A percentile compares a stretch with the other conserved stretches of the same genome.
Evolutionary conservation across 2,329 filamentous ascomycete genomes (phyloP).

Genomic region (Penicillium sp.): DNA sequence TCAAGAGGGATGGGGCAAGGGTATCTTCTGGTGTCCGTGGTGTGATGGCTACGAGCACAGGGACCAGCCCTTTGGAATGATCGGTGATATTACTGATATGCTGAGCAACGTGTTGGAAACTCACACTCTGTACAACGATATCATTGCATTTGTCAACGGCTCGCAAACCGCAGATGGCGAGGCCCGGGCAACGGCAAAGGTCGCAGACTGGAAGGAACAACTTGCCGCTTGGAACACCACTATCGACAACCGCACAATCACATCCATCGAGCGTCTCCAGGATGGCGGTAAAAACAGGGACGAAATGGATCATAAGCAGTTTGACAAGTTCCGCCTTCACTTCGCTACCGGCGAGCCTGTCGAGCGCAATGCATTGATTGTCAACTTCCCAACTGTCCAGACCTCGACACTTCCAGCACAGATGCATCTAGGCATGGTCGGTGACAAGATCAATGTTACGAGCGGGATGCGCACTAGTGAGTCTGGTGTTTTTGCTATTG

Average conservation of each 20-base stretch:
- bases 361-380: constrained; percentile 53
- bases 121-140: constrained; percentile 54
- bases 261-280: constrained; percentile 48
- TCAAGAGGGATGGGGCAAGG: constrained; percentile 56
- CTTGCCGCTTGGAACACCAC: constrained; percentile 52
- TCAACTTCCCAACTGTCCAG: constrained; percentile 51
- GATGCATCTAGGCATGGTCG: constrained; percentile 49
- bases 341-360: constrained; percentile 50
- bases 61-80: constrained; percentile 56
- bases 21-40: constrained; percentile 65
- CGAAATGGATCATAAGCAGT: constrained; percentile 37
- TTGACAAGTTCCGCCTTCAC: constrained; percentile 56
- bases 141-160: constrained; percentile 60
- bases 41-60: constrained; percentile 63
- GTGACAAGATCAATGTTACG: constrained; percentile 45
- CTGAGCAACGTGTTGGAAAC: constrained; percentile 52
- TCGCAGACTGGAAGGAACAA: constrained; percentile 51
- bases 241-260: constrained; percentile 58
- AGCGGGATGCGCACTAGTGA: constrained; percentile 54
- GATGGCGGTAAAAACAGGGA: constrained; percentile 32
- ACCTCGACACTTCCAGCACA: constrained; percentile 48
- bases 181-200: constrained; percentile 38
- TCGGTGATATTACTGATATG: constrained; percentile 48
- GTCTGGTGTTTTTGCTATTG: constrained; percentile 56
- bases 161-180: constrained; percentile 51